A percentile compares a stretch with the other conserved stretches of the same genome.
These are phyloP conservation scores for Lavandula angustifolia DNA, from an alignment of 257 asterid species.

Conservation along the genomic window DNA sequence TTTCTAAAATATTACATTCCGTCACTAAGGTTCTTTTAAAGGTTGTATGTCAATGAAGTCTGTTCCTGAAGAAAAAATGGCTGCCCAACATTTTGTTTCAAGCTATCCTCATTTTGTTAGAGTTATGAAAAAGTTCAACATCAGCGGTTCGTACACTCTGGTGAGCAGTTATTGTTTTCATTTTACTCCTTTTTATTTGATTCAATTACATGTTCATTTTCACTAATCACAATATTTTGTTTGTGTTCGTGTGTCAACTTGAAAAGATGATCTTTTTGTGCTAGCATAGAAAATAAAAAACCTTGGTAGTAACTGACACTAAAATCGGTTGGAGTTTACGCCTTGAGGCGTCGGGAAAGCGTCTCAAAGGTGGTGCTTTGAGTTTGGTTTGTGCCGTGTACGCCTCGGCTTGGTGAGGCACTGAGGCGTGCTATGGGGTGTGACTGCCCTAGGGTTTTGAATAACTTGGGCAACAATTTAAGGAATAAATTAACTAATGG, in stretches of 20 bases:
- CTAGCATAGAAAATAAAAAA: background rate
- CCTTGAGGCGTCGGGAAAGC: too few species aligned
- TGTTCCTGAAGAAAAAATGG: conserved; percentile 90
- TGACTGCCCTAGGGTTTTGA: too few species aligned
- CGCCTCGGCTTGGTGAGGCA: too few species aligned
- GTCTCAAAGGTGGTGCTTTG: too few species aligned
- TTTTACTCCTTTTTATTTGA: background rate
- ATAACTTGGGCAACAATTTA: too few species aligned
- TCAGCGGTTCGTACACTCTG: conserved; percentile 88
- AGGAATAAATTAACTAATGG: too few species aligned
- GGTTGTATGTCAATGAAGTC: conserved; percentile 90
- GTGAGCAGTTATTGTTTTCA: conserved; percentile 47
- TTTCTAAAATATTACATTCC: conserved; percentile 9
- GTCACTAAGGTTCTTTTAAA: conserved; percentile 55
- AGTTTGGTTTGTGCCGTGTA: too few species aligned
- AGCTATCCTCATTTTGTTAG: conserved; percentile 82
- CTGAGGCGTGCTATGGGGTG: too few species aligned
- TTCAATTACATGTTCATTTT: conserved; percentile 10
- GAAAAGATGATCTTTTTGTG: background rate
- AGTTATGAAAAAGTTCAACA: conserved; percentile 86
- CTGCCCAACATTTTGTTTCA: conserved; percentile 73
- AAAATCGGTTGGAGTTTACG: too few species aligned
- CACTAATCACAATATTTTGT: conserved; percentile 1
- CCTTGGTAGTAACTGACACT: too few species aligned
- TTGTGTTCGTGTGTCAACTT: conserved; percentile 1